These are phyloP conservation scores for Meyerozyma smithsonii DNA, from an alignment of 1,139 yeast species.

Conservation along the genomic window DNA sequence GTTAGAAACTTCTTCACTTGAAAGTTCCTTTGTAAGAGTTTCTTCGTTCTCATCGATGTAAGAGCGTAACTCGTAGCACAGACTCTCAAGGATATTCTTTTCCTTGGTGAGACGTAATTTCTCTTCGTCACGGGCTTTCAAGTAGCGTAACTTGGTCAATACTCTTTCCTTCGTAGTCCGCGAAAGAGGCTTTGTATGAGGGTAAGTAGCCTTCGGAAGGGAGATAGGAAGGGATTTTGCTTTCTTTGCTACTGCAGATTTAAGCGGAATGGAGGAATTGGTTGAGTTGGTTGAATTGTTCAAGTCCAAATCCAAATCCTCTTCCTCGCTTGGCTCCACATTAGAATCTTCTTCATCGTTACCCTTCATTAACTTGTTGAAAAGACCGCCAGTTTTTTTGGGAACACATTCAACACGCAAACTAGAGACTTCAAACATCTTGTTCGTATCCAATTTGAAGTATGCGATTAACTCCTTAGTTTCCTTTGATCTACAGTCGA, in stretches of 20 bases:
- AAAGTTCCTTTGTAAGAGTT: slow-evolving; percentile 27
- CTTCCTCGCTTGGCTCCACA: slow-evolving; percentile 8
- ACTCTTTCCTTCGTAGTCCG: slow-evolving; percentile 32
- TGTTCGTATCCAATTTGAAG: slow-evolving; percentile 45
- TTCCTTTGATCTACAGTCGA: slow-evolving; percentile 41
- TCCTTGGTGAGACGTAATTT: slow-evolving; percentile 44
- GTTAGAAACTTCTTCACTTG: slow-evolving; percentile 27
- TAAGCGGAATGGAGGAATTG: slow-evolving; percentile 11
- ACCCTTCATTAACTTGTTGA: slow-evolving; percentile 24
- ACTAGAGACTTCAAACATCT: slow-evolving; percentile 42
- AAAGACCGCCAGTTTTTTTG: slow-evolving; percentile 19
- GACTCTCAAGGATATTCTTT: slow-evolving; percentile 53
- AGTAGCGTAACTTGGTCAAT: slow-evolving; percentile 22
- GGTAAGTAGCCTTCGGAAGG: slow-evolving; percentile 28
- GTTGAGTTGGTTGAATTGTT: too few relatives aligned
- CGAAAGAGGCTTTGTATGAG: slow-evolving; percentile 44
- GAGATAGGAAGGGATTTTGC: slow-evolving; percentile 16
- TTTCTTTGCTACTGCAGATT: slow-evolving; percentile 14
- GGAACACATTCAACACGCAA: slow-evolving; percentile 39
- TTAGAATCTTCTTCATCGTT: slow-evolving; percentile 13
- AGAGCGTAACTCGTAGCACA: slow-evolving; percentile 53
- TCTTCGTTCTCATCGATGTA: slow-evolving; percentile 47
- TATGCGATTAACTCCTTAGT: slow-evolving; percentile 32
- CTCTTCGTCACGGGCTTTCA: slow-evolving; percentile 42
- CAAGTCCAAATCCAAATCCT: slow-evolving; percentile 9